A percentile compares a stretch with the other conserved stretches of the same genome.
Conservation (phyloP, 1,284 basidiomycete species). For the Ceratobasidium sp. region DNA sequence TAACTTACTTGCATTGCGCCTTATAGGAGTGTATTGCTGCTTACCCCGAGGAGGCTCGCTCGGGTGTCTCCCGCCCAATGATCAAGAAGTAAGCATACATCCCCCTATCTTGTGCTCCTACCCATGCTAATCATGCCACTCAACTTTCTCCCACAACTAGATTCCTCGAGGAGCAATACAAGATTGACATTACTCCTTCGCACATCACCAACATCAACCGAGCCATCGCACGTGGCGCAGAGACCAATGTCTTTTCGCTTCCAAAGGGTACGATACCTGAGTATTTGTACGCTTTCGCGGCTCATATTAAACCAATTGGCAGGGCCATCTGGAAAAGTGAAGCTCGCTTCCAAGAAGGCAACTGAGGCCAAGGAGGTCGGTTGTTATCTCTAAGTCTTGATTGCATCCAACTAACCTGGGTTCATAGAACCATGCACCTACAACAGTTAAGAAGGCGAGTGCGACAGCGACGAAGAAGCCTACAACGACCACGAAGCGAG, state of each 20-base stretch:
- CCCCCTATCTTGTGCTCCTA: slow-evolving; percentile 46
- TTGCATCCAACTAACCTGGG: not conserved
- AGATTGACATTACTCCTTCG: slow-evolving; percentile 77
- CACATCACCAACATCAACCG: slow-evolving; percentile 84
- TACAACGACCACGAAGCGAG: slow-evolving; percentile 60
- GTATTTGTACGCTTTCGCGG: not conserved
- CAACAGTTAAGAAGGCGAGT: slow-evolving; percentile 52
- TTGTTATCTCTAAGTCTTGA: not conserved
- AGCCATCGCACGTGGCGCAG: slow-evolving; percentile 82
- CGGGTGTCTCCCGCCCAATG: slow-evolving; percentile 87
- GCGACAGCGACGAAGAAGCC: slow-evolving; percentile 53
- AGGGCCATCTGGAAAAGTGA: slow-evolving; percentile 45
- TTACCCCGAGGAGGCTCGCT: slow-evolving; percentile 79
- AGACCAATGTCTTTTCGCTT: slow-evolving; percentile 81
- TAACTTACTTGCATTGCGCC: slow-evolving; percentile 3
- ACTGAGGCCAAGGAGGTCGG: slow-evolving; percentile 44
- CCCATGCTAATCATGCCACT: not conserved
- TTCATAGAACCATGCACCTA: slow-evolving; percentile 38
- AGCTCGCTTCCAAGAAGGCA: slow-evolving; percentile 45
- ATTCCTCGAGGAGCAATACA: slow-evolving; percentile 82
- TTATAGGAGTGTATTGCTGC: slow-evolving; percentile 77
- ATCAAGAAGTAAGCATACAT: slow-evolving; percentile 82
- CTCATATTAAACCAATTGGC: not conserved
- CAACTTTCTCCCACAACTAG: slow-evolving; percentile 54
- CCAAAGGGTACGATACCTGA: slow-evolving; percentile 78